These are phyloP conservation scores for Phaffomyces thermotolerans DNA, from an alignment of 805 yeast genomes.

Conservation along the genomic window DNA sequence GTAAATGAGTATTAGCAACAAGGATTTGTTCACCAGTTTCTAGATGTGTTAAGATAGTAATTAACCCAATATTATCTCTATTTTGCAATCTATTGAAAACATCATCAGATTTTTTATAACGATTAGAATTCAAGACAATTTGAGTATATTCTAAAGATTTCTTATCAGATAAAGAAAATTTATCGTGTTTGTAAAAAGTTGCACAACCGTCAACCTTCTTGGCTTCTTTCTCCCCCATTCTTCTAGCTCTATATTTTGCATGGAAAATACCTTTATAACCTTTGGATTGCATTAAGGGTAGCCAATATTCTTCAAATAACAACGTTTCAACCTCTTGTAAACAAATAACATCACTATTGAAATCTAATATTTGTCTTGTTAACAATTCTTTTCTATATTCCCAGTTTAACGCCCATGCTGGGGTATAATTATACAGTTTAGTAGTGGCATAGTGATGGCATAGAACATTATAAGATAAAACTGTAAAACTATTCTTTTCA, in stretches of 20 bases:
- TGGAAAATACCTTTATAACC: slow-evolving; percentile 82
- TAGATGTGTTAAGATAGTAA: slow-evolving; percentile 65
- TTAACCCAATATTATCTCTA: slow-evolving; percentile 86
- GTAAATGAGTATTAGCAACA: slow-evolving; percentile 87
- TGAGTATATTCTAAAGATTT: slow-evolving; percentile 77
- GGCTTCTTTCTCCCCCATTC: slow-evolving; percentile 74
- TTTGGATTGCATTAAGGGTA: slow-evolving; percentile 57
- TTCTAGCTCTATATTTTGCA: slow-evolving; percentile 86
- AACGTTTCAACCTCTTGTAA: slow-evolving; percentile 92
- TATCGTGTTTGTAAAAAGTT: slow-evolving; percentile 66
- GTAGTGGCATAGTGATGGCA: slow-evolving; percentile 96
- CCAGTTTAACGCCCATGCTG: slow-evolving; percentile 97
- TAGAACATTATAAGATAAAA: slow-evolving; percentile 82
- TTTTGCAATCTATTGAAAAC: slow-evolving; percentile 93
- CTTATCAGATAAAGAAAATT: slow-evolving; percentile 65
- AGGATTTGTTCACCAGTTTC: slow-evolving; percentile 66
- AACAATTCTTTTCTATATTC: slow-evolving; percentile 75
- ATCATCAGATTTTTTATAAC: slow-evolving; percentile 88
- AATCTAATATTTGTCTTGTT: slow-evolving; percentile 60
- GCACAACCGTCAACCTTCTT: slow-evolving; percentile 98
- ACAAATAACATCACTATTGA: slow-evolving; percentile 73
- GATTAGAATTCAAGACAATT: slow-evolving; percentile 72
- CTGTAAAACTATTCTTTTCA: slow-evolving; percentile 49
- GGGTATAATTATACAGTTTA: slow-evolving; percentile 87
- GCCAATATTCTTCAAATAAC: slow-evolving; percentile 82